Percentiles rank a stretch among this genome's conserved stretches.
Evolutionary conservation across 2,329 filamentous ascomycete species (phyloP).

Genomic region (Fusarium compactum): DNA sequence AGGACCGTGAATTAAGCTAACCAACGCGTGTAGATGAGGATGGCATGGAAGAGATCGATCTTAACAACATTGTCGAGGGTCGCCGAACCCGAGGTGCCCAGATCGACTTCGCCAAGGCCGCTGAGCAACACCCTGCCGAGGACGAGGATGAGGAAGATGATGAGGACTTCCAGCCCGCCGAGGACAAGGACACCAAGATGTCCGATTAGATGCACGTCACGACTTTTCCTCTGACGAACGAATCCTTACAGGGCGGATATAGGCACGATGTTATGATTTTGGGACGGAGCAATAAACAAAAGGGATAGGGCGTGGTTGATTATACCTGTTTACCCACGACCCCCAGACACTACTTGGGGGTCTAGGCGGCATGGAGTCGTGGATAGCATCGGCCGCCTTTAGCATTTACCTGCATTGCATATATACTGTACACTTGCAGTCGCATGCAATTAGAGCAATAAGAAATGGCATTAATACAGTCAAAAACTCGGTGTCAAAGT

Average conservation of each 20-base stretch:
- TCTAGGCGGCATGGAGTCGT: constrained; percentile 39
- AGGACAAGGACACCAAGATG: constrained; percentile 75
- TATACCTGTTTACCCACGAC: constrained; percentile 33
- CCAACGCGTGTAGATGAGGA: constrained; percentile 73
- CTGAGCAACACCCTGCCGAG: constrained; percentile 78
- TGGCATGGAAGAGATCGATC: constrained; percentile 91
- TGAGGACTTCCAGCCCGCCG: constrained; percentile 72
- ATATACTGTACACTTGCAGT: constrained; percentile 24
- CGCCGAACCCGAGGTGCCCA: constrained; percentile 90
- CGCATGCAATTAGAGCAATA: constrained; percentile 30
- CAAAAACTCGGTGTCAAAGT: constrained; percentile 3
- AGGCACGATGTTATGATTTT: constrained; percentile 42
- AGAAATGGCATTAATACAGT: constrained; percentile 29
- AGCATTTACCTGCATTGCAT: constrained; percentile 41
- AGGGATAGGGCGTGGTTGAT: constrained; percentile 33
- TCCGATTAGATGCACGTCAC: constrained; percentile 48
- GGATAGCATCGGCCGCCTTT: constrained; percentile 35
- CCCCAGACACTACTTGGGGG: constrained; percentile 18
- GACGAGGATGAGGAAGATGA: constrained; percentile 87
- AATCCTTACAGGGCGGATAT: constrained; percentile 5
- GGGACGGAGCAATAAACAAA: constrained; percentile 38
- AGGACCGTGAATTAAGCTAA: constrained; percentile 44
- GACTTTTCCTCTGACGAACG: neutral
- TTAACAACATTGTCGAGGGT: constrained; percentile 83
- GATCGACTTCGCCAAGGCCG: constrained; percentile 94